Conservation (phyloP, 2,329 filamentous ascomycete species). For the Calonectria pauciramosa region DNA sequence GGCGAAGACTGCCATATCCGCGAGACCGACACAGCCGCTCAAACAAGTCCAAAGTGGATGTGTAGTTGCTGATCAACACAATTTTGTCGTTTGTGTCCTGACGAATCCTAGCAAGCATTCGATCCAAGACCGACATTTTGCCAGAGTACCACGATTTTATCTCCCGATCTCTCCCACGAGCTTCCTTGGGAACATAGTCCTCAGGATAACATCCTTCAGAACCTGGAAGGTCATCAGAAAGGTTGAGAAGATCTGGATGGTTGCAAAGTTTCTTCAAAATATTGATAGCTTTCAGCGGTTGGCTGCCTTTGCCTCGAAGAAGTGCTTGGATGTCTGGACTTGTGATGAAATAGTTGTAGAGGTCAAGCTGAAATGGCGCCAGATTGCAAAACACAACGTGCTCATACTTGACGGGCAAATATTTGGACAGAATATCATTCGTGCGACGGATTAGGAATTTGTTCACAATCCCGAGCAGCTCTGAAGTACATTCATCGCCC, state of each 20-base stretch:
- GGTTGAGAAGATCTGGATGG: conserved; percentile 91
- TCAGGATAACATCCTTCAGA: conserved; percentile 85
- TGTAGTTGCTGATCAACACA: conserved; percentile 98
- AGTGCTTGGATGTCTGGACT: conserved; percentile 95
- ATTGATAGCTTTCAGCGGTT: conserved; percentile 95
- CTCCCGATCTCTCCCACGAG: conserved; percentile 89
- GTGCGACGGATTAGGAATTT: conserved; percentile 98
- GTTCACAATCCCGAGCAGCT: conserved; percentile 89
- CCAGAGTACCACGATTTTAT: conserved; percentile 97
- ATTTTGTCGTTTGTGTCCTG: conserved; percentile 99
- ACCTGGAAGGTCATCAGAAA: conserved; percentile 87
- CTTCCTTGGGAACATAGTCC: conserved; percentile 90
- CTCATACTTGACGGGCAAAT: conserved; percentile 97
- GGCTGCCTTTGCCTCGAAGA: conserved; percentile 92
- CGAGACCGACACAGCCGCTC: conserved; percentile 89
- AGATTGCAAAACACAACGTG: conserved; percentile 98
- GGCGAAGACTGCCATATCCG: conserved; percentile 86
- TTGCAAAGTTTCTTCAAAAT: conserved; percentile 99
- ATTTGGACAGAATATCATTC: conserved; percentile 98
- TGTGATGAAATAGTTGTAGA: conserved; percentile 98
- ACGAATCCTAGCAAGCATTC: conserved; percentile 95
- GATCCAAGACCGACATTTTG: conserved; percentile 98
- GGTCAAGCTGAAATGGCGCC: conserved; percentile 89
- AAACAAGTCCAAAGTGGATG: conserved; percentile 94
- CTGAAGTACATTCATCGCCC: conserved; percentile 85